Evolutionary conservation across 2,329 filamentous ascomycete species (phyloP).

Genomic region (Furcasterigmium sp.): DNA sequence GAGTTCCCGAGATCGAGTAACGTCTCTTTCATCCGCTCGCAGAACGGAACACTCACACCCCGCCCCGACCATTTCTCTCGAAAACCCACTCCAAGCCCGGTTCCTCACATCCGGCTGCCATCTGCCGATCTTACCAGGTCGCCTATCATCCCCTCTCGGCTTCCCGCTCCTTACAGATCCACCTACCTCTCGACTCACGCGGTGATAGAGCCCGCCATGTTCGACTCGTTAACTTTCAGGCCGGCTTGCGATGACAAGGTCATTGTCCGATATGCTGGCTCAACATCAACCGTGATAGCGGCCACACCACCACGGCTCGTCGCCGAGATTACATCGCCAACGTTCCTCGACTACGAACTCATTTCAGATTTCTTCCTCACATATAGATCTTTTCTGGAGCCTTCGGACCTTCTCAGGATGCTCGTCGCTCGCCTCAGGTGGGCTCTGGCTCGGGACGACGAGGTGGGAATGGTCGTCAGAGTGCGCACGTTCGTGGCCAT

Average conservation of each 20-base stretch:
- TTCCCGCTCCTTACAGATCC: constrained; percentile 34
- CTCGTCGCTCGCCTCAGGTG: constrained; percentile 80
- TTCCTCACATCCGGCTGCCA: constrained; percentile 27
- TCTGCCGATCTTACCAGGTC: constrained; percentile 11
- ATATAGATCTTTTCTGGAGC: constrained; percentile 79
- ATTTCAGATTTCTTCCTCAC: constrained; percentile 98
- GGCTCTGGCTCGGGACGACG: constrained; percentile 75
- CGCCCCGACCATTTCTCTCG: constrained; percentile 15
- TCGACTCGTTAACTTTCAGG: constrained; percentile 73
- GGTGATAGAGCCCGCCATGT: constrained; percentile 69
- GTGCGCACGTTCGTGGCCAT: constrained; percentile 94
- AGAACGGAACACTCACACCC: constrained; percentile 15
- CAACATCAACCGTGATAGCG: constrained; percentile 71
- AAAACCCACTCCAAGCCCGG: constrained; percentile 29
- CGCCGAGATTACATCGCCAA: constrained; percentile 93
- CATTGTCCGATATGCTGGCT: constrained; percentile 75
- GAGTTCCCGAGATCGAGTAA: constrained; percentile 59
- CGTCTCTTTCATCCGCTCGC: constrained; percentile 39
- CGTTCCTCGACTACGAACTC: constrained; percentile 93
- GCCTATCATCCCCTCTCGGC: constrained; percentile 24
- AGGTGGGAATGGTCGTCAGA: constrained; percentile 87
- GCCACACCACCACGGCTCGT: constrained; percentile 88
- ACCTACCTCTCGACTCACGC: constrained; percentile 44
- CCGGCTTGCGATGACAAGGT: constrained; percentile 72
- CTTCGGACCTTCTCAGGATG: constrained; percentile 72